phyloP scores from a whole-genome alignment of 1,284 basidiomycete genomes.

The Volvariella surrecta region DNA sequence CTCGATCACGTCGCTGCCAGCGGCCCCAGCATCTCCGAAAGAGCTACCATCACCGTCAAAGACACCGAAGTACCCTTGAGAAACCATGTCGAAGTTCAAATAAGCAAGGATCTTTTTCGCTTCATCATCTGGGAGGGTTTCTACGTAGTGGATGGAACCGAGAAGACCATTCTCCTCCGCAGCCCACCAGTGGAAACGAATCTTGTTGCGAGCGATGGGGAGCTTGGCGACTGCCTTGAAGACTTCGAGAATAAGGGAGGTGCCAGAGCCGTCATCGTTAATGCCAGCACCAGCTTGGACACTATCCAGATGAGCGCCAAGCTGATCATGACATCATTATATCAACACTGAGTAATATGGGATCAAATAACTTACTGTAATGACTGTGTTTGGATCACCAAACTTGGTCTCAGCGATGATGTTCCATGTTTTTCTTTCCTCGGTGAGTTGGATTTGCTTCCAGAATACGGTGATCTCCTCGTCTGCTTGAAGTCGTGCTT shows the following conservation, averaged over 20 bases:
- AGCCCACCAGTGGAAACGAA: constrained; percentile 20
- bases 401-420: constrained; percentile 18
- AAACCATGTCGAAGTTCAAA: constrained; percentile 21
- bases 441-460: constrained; percentile 4
- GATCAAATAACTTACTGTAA: constrained; percentile 13
- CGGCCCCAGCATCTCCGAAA: background rate
- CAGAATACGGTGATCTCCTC: background rate
- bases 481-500: background rate
- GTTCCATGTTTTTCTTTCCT: constrained; percentile 16
- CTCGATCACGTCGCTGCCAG: constrained; percentile 1
- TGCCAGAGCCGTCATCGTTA: constrained; percentile 21
- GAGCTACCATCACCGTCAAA: background rate
- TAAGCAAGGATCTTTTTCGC: constrained; percentile 16
- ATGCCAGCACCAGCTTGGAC: constrained; percentile 18
- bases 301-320: constrained; percentile 18
- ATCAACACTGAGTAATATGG: background rate
- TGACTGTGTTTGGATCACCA: constrained; percentile 17
- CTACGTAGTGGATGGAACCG: constrained; percentile 17
- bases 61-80: too few relatives aligned
- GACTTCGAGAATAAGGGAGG: constrained; percentile 14
- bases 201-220: too few relatives aligned
- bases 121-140: constrained; percentile 14
- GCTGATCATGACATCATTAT: constrained; percentile 6
- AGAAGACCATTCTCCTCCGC: constrained; percentile 20
- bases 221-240: constrained; percentile 11